A percentile compares a stretch with the other conserved stretches of the same genome.
Conservation (phyloP, 306 rosid species). For the Quercus dentata region DNA sequence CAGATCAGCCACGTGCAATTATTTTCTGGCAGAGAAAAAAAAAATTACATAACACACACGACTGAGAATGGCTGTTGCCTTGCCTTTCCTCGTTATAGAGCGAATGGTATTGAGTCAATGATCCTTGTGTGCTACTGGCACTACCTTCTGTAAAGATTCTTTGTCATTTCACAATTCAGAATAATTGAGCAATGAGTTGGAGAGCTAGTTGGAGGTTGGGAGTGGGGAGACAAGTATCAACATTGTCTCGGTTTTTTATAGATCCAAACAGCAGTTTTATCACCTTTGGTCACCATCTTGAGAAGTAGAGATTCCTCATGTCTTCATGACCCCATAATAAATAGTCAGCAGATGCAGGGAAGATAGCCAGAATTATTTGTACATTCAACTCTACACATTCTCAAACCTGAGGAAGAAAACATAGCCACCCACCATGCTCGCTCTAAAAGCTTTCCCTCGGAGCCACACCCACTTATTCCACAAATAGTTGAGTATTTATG, state of each 20-base stretch:
- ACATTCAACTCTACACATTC: not conserved
- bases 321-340: not conserved
- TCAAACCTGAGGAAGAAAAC: not conserved
- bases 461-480: not conserved
- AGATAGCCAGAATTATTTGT: not conserved
- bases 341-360: not conserved
- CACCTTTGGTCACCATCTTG: too few species aligned
- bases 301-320: not conserved
- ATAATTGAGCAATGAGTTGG: not conserved
- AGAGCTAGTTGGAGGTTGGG: not conserved
- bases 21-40: too few species aligned
- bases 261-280: not conserved
- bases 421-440: not conserved
- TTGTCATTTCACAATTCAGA: not conserved
- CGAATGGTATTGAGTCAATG: not conserved
- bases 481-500: constrained; percentile 5
- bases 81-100: not conserved
- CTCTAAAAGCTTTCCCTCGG: not conserved
- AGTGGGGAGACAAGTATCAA: not conserved
- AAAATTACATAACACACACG: too few species aligned
- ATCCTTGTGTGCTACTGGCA: not conserved
- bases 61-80: too few species aligned
- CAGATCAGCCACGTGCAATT: too few species aligned
- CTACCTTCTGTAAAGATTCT: too few species aligned
- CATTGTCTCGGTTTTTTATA: not conserved